Percentiles rank a stretch among this genome's conserved stretches.
phyloP scores from a whole-genome alignment of 768 basidiomycete genomes.

The Mycena alexandri region DNA sequence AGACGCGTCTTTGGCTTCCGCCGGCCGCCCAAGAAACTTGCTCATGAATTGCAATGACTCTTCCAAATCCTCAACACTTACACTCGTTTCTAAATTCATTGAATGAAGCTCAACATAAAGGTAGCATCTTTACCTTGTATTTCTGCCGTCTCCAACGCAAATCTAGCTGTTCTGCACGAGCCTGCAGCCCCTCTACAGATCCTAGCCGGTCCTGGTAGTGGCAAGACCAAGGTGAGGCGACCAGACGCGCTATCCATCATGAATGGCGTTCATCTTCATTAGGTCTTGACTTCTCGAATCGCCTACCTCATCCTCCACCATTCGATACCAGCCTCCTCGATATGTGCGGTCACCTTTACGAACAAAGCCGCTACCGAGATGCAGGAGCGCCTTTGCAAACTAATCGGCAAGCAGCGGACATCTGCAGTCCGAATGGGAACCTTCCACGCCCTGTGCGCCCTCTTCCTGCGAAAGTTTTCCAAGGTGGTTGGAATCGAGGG shows the following conservation, averaged over 20 bases:
- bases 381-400: slow-evolving; percentile 72
- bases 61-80: not conserved
- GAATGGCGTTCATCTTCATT: slow-evolving; percentile 3
- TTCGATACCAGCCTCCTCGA: slow-evolving; percentile 63
- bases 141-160: not conserved
- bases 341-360: slow-evolving; percentile 89
- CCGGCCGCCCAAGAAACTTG: not conserved
- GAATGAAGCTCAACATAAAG: slow-evolving; percentile 56
- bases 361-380: slow-evolving; percentile 94
- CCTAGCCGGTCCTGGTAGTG: slow-evolving; percentile 83
- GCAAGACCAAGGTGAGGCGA: slow-evolving; percentile 70
- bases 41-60: slow-evolving; percentile 2
- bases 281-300: slow-evolving; percentile 78
- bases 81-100: slow-evolving; percentile 42
- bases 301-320: slow-evolving; percentile 72
- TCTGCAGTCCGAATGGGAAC: slow-evolving; percentile 76
- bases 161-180: slow-evolving; percentile 73
- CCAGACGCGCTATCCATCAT: not conserved
- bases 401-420: slow-evolving; percentile 74
- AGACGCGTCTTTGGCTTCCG: slow-evolving; percentile 2
- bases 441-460: slow-evolving; percentile 82
- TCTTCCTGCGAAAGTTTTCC: slow-evolving; percentile 77
- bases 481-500: slow-evolving; percentile 66
- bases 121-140: slow-evolving; percentile 37
- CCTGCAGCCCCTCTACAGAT: slow-evolving; percentile 80